phyloP scores from a whole-genome alignment of 1,284 basidiomycete species.

The Ganoderma lucidum region DNA sequence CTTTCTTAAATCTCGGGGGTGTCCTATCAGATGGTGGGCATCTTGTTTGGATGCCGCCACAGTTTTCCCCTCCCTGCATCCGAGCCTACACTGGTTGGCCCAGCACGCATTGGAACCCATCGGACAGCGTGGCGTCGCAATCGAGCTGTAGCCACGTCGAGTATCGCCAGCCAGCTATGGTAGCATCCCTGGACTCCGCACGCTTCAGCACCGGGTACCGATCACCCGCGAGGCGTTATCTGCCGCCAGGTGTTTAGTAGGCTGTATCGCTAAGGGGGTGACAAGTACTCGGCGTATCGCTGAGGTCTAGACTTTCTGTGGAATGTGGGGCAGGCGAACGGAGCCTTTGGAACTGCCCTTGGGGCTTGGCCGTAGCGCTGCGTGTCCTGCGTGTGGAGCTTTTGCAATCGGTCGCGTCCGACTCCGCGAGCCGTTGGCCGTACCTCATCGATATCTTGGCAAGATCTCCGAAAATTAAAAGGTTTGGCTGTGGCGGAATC shows the following conservation, averaged over 20 bases:
- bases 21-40: slow-evolving; percentile 11
- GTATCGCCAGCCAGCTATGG: not conserved
- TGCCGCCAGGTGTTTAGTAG: not conserved
- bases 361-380: not conserved
- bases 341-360: not conserved
- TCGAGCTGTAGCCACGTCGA: not conserved
- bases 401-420: not conserved
- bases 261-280: not conserved
- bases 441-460: not conserved
- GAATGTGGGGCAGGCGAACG: not conserved
- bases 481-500: not conserved
- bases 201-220: slow-evolving; percentile 2
- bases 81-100: not conserved
- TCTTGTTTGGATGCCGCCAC: slow-evolving; percentile 16
- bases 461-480: slow-evolving; percentile 7
- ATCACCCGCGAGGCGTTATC: not conserved
- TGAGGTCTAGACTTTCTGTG: not conserved
- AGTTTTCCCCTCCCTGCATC: not conserved
- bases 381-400: not conserved
- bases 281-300: slow-evolving; percentile 1
- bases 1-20: slow-evolving; percentile 2
- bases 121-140: not conserved
- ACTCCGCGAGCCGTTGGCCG: not conserved
- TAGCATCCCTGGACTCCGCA: not conserved
- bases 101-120: not conserved